Evolutionary conservation across 306 rosid genomes (phyloP).

Genomic region (Cajanus cajan): DNA sequence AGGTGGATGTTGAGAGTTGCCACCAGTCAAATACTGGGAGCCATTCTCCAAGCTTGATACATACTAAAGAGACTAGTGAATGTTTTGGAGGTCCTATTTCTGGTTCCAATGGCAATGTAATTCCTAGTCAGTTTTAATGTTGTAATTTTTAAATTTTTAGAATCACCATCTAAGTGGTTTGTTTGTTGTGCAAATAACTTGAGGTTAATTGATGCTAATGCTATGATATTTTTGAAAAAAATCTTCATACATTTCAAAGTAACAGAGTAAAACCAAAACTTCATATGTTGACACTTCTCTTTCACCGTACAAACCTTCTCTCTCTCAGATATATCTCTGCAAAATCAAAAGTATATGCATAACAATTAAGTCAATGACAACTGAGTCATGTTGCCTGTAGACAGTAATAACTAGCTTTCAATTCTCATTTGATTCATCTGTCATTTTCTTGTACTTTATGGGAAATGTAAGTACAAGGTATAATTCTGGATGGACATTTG

Average conservation of each 20-base stretch:
- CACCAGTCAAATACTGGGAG: constrained; percentile 37
- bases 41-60: constrained; percentile 39
- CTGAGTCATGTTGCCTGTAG: not conserved
- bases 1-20: constrained; percentile 47
- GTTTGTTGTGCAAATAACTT: not conserved
- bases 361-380: not conserved
- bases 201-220: constrained; percentile 8
- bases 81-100: constrained; percentile 41
- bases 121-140: constrained; percentile 24
- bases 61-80: constrained; percentile 41
- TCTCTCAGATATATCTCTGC: not conserved
- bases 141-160: not conserved
- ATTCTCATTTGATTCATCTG: constrained; percentile 14
- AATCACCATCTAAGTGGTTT: not conserved
- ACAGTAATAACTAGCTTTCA: not conserved
- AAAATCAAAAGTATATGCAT: constrained; percentile 14
- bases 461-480: not conserved
- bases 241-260: not conserved
- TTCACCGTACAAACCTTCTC: not conserved
- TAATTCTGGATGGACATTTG: not conserved
- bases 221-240: not conserved
- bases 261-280: not conserved
- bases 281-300: not conserved
- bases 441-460: not conserved
- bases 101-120: constrained; percentile 76